phyloP scores from a whole-genome alignment of 2,329 filamentous ascomycete genomes.

The Hymenotorrendiella dingleyae region DNA sequence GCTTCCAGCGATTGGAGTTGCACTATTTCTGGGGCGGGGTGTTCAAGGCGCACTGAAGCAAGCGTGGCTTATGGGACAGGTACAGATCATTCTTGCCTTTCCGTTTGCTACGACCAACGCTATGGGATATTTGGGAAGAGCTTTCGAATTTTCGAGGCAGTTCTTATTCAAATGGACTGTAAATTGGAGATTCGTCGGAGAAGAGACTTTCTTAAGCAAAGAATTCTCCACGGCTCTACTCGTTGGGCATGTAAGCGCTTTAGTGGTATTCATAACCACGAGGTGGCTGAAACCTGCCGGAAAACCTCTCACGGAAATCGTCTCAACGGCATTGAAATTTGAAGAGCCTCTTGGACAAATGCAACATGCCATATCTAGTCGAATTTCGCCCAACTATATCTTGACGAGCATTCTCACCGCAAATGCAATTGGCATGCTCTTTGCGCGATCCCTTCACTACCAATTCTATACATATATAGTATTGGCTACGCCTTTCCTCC shows the following conservation, averaged over 20 bases:
- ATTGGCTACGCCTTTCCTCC: conserved; percentile 66
- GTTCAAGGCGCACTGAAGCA: conserved; percentile 59
- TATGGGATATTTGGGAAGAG: conserved; percentile 67
- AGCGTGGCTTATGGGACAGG: conserved; percentile 64
- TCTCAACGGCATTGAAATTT: conserved; percentile 23
- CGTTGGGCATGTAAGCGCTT: conserved; percentile 46
- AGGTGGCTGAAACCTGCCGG: conserved; percentile 57
- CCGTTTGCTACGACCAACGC: conserved; percentile 67
- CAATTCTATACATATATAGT: conserved; percentile 70
- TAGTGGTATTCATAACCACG: conserved; percentile 49
- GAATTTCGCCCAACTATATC: conserved; percentile 54
- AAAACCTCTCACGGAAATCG: conserved; percentile 41
- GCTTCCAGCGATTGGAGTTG: conserved; percentile 71
- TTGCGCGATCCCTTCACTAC: conserved; percentile 66
- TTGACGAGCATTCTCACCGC: conserved; percentile 57
- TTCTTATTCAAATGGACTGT: conserved; percentile 99
- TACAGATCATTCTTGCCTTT: conserved; percentile 62
- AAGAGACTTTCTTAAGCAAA: conserved; percentile 70
- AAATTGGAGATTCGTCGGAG: conserved; percentile 94
- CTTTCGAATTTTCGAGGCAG: conserved; percentile 84
- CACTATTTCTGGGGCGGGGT: conserved; percentile 70
- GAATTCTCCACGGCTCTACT: conserved; percentile 54
- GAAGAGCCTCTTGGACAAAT: conserved; percentile 32
- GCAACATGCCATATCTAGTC: conserved; percentile 42
- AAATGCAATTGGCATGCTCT: conserved; percentile 62